Percentiles rank a stretch among this genome's conserved stretches.
These are phyloP conservation scores for Stevia rebaudiana DNA, from an alignment of 140 eudicot genomes.

Conservation along the genomic window DNA sequence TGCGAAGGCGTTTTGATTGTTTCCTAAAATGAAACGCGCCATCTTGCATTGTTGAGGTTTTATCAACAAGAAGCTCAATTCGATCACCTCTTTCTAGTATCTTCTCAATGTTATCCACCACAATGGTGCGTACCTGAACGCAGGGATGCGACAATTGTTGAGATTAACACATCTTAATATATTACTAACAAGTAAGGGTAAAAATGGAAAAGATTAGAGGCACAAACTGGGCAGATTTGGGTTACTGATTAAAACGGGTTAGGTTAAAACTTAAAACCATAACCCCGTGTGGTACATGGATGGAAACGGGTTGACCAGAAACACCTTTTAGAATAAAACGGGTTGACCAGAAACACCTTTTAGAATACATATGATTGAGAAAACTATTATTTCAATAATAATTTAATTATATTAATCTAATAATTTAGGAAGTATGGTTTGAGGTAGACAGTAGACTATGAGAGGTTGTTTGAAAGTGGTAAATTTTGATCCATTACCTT, in stretches of 20 bases:
- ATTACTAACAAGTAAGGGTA: not conserved
- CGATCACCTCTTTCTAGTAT: constrained; percentile 93
- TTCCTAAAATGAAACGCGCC: constrained; percentile 89
- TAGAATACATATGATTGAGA: not conserved
- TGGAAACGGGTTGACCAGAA: not conserved
- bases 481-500: too few species aligned
- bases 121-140: constrained; percentile 81
- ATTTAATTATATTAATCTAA: not conserved
- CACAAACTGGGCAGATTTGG: not conserved
- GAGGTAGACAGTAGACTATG: too few species aligned
- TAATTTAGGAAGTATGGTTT: not conserved
- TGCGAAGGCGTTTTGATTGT: constrained; percentile 90
- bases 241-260: not conserved
- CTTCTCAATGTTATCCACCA: constrained; percentile 97
- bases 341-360: not conserved
- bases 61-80: constrained; percentile 98
- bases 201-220: not conserved
- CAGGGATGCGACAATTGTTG: not conserved
- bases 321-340: not conserved
- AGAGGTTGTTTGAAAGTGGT: too few species aligned
- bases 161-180: not conserved
- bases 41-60: constrained; percentile 98
- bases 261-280: not conserved
- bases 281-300: not conserved
- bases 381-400: not conserved